Evolutionary conservation across 208 protist species (phyloP).

Genomic region (Trichomonas tenax): DNA sequence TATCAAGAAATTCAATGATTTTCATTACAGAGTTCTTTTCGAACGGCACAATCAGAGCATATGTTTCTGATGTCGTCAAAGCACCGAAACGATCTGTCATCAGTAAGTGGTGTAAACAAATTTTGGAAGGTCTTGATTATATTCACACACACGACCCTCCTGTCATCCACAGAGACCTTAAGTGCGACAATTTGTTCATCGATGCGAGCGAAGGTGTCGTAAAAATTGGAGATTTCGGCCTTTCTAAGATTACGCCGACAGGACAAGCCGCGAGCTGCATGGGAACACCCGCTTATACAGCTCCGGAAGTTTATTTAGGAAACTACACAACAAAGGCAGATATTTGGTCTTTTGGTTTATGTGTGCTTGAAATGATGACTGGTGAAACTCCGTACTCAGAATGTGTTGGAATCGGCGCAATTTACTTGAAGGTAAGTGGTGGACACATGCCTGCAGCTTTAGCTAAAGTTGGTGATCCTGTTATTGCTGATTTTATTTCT

Average conservation of each 20-base stretch:
- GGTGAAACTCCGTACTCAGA: slow-evolving; percentile 12
- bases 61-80: background rate
- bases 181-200: slow-evolving; percentile 24
- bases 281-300: background rate
- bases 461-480: background rate
- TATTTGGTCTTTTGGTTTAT: slow-evolving; percentile 22
- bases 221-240: slow-evolving; percentile 19
- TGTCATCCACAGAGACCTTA: slow-evolving; percentile 14
- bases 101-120: background rate
- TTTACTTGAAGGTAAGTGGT: slow-evolving; percentile 1
- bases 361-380: slow-evolving; percentile 15
- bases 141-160: background rate
- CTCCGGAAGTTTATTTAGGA: background rate
- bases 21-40: slow-evolving; percentile 22
- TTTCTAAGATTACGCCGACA: background rate
- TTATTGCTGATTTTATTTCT: background rate
- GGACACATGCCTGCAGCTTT: background rate
- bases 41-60: background rate
- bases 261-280: background rate
- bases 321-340: background rate
- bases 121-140: slow-evolving; percentile 15
- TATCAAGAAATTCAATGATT: background rate
- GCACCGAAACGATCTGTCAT: background rate
- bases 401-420: background rate
- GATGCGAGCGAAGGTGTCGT: slow-evolving; percentile 2